Conservation (phyloP, 371 early-diverging fungal genomes). For the Homolaphlyctis polyrhiza region DNA sequence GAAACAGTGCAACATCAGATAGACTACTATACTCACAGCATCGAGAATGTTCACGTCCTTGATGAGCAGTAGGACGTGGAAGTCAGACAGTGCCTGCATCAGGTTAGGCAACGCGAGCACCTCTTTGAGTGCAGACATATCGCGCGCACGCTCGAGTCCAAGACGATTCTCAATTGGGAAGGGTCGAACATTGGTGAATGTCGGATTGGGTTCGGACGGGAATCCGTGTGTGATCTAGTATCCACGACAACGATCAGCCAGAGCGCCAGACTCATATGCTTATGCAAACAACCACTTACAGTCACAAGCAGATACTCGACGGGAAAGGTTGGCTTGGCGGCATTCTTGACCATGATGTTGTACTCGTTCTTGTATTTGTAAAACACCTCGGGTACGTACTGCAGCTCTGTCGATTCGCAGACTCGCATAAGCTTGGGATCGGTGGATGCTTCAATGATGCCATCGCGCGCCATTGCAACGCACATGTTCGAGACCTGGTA, state of each 20-base stretch:
- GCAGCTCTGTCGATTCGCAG: slow-evolving; percentile 62
- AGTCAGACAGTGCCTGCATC: slow-evolving; percentile 62
- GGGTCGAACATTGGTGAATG: slow-evolving; percentile 54
- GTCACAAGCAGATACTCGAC: slow-evolving; percentile 94
- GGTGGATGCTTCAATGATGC: slow-evolving; percentile 86
- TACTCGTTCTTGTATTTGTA: slow-evolving; percentile 95
- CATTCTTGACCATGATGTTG: slow-evolving; percentile 73
- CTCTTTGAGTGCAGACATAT: slow-evolving; percentile 31
- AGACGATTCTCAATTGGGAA: slow-evolving; percentile 78
- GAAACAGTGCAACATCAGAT: neutral
- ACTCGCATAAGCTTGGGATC: slow-evolving; percentile 87
- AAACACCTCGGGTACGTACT: slow-evolving; percentile 94
- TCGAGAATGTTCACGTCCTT: slow-evolving; percentile 31
- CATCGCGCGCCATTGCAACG: slow-evolving; percentile 87
- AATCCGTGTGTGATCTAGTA: slow-evolving; percentile 88
- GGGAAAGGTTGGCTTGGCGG: slow-evolving; percentile 87
- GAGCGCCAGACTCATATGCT: neutral
- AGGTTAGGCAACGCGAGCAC: slow-evolving; percentile 32
- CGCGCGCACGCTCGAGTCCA: slow-evolving; percentile 20
- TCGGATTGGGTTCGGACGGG: slow-evolving; percentile 72
- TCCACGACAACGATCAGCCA: slow-evolving; percentile 3
- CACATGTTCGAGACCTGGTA: slow-evolving; percentile 93
- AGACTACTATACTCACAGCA: slow-evolving; percentile 12
- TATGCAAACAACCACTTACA: slow-evolving; percentile 45
- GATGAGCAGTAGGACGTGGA: slow-evolving; percentile 75